Conservation (phyloP, 2,329 filamentous ascomycete genomes). For the Stachybotrys chlorohalonatus region DNA sequence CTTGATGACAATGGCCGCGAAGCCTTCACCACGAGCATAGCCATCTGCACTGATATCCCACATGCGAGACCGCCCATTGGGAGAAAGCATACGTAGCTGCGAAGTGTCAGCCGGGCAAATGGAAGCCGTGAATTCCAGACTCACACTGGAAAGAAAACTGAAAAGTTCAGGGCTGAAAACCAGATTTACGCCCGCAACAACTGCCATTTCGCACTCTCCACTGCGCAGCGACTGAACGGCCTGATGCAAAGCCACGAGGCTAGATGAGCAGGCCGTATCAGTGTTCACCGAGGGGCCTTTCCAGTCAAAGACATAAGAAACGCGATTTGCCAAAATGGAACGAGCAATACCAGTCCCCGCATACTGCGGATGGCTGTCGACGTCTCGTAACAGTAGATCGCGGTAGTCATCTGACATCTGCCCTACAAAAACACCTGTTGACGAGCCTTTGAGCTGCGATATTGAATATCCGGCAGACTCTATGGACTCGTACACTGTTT, state of each 20-base stretch:
- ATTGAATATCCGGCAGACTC: conserved; percentile 21
- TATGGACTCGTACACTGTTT: conserved; percentile 24
- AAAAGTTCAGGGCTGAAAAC: not conserved
- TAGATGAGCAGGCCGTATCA: conserved; percentile 32
- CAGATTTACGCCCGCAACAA: conserved; percentile 11
- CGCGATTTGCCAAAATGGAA: conserved; percentile 23
- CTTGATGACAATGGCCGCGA: conserved; percentile 32
- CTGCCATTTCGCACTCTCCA: conserved; percentile 15
- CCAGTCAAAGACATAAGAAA: conserved; percentile 31
- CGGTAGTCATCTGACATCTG: conserved; percentile 25
- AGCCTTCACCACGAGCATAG: conserved; percentile 36
- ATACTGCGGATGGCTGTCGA: conserved; percentile 11
- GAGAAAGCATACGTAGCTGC: conserved; percentile 5
- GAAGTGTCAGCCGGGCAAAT: not conserved
- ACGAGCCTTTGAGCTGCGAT: conserved; percentile 12
- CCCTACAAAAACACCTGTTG: conserved; percentile 23
- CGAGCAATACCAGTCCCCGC: conserved; percentile 14
- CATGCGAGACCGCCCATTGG: conserved; percentile 15
- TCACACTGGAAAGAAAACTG: not conserved
- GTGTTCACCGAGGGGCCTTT: conserved; percentile 28
- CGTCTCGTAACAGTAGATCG: conserved; percentile 23
- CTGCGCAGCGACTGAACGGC: conserved; percentile 22
- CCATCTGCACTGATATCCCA: conserved; percentile 27
- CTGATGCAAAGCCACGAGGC: conserved; percentile 26
- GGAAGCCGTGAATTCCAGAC: not conserved